phyloP scores from a whole-genome alignment of 345 rosid species.

The Syzygium oleosum region DNA sequence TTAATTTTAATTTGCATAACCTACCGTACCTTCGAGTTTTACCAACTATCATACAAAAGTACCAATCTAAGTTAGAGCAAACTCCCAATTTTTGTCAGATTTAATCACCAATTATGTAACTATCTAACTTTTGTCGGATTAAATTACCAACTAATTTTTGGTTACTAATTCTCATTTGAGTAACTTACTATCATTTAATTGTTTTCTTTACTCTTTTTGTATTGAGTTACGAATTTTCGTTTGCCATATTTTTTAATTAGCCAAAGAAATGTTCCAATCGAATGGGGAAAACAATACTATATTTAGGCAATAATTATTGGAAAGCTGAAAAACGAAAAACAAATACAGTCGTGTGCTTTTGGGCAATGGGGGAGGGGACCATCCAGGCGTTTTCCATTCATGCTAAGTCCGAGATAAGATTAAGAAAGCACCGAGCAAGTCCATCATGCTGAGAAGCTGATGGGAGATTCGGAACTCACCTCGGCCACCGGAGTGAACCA shows the following conservation, averaged over 20 bases:
- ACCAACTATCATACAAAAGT: neutral
- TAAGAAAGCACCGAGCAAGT: neutral
- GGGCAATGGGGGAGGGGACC: neutral
- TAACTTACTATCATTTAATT: neutral
- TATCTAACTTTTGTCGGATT: neutral
- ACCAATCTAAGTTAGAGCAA: neutral
- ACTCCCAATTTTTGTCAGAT: too few relatives aligned
- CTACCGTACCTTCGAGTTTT: neutral
- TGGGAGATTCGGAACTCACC: slow-evolving; percentile 8
- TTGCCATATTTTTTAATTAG: too few relatives aligned
- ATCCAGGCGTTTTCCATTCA: neutral
- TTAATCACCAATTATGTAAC: too few relatives aligned
- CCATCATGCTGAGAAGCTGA: neutral
- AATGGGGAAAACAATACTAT: neutral
- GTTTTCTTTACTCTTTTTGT: neutral
- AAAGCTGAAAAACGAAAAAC: neutral
- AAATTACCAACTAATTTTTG: too few relatives aligned
- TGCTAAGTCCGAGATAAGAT: neutral
- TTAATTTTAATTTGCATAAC: neutral
- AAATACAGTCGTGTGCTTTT: neutral
- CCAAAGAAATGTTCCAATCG: neutral
- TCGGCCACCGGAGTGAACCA: slow-evolving; percentile 57
- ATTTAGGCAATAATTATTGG: neutral
- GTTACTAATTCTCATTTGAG: neutral
- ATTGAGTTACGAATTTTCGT: neutral